A percentile compares a stretch with the other conserved stretches of the same genome.
phyloP scores from a whole-genome alignment of 2,329 filamentous ascomycete genomes.

The Fusarium lyarnte region DNA sequence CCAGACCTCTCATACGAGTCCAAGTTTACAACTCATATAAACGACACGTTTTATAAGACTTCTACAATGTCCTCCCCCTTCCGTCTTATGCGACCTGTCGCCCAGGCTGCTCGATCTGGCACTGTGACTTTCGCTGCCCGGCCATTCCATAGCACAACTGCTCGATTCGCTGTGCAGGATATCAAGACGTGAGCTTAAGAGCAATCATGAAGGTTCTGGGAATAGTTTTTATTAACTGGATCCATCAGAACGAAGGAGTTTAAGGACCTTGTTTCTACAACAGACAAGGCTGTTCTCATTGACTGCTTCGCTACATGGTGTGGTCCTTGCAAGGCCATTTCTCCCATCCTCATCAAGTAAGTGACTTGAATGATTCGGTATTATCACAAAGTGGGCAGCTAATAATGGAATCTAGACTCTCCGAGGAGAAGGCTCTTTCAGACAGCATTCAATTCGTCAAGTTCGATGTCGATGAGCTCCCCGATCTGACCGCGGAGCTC shows the following conservation, averaged over 20 bases:
- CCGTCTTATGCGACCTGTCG: constrained; percentile 32
- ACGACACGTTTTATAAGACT: background rate
- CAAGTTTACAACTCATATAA: background rate
- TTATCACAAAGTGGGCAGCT: background rate
- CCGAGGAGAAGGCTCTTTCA: constrained; percentile 56
- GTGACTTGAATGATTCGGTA: background rate
- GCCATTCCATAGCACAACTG: constrained; percentile 50
- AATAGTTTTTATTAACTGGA: background rate
- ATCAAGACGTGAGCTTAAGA: constrained; percentile 49
- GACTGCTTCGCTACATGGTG: constrained; percentile 78
- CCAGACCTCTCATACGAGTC: constrained; percentile 11
- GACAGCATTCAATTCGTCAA: constrained; percentile 81
- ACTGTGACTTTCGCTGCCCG: constrained; percentile 22
- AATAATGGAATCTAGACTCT: constrained; percentile 27
- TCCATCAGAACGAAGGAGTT: constrained; percentile 66
- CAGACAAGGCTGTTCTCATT: constrained; percentile 74
- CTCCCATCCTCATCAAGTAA: constrained; percentile 69
- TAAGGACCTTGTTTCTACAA: constrained; percentile 59
- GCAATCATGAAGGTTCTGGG: background rate
- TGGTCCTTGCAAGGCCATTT: constrained; percentile 92
- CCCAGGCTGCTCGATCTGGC: constrained; percentile 31
- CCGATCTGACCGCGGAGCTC: constrained; percentile 79
- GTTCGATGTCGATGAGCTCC: constrained; percentile 87
- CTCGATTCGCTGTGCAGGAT: constrained; percentile 58
- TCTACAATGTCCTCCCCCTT: constrained; percentile 33